These are phyloP conservation scores for Aureobasidium namibiae DNA, from an alignment of 2,329 filamentous ascomycete genomes.

Conservation along the genomic window DNA sequence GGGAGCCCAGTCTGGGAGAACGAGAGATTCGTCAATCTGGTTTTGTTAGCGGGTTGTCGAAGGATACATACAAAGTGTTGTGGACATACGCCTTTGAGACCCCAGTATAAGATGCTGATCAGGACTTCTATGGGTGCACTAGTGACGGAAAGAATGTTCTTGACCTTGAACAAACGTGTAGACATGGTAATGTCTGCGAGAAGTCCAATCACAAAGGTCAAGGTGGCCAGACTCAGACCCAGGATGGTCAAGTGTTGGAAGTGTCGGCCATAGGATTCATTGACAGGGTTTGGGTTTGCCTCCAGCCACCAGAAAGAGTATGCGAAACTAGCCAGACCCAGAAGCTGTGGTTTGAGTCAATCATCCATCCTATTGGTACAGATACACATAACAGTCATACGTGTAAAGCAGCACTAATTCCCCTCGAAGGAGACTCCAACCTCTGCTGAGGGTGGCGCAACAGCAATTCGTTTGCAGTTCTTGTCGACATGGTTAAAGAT, in stretches of 20 bases:
- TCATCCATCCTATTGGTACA: not conserved
- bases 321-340: slow-evolving; percentile 38
- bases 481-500: slow-evolving; percentile 16
- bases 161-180: slow-evolving; percentile 51
- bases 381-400: slow-evolving; percentile 19
- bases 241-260: slow-evolving; percentile 69
- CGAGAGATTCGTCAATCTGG: slow-evolving; percentile 42
- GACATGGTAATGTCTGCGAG: slow-evolving; percentile 57
- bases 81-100: slow-evolving; percentile 45
- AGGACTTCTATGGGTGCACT: slow-evolving; percentile 63
- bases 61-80: not conserved
- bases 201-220: slow-evolving; percentile 54
- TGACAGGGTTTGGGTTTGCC: slow-evolving; percentile 30
- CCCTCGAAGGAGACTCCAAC: slow-evolving; percentile 56
- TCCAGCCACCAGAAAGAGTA: slow-evolving; percentile 36
- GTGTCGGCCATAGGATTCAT: slow-evolving; percentile 57
- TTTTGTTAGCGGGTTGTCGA: slow-evolving; percentile 15
- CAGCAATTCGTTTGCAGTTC: slow-evolving; percentile 21
- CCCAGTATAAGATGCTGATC: slow-evolving; percentile 67
- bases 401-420: slow-evolving; percentile 56
- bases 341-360: slow-evolving; percentile 18
- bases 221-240: slow-evolving; percentile 53
- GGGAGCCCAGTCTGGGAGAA: slow-evolving; percentile 39
- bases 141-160: slow-evolving; percentile 59
- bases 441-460: slow-evolving; percentile 56